These are phyloP conservation scores for Picea glauca DNA, from an alignment of 75 land plant species.

Conservation along the genomic window DNA sequence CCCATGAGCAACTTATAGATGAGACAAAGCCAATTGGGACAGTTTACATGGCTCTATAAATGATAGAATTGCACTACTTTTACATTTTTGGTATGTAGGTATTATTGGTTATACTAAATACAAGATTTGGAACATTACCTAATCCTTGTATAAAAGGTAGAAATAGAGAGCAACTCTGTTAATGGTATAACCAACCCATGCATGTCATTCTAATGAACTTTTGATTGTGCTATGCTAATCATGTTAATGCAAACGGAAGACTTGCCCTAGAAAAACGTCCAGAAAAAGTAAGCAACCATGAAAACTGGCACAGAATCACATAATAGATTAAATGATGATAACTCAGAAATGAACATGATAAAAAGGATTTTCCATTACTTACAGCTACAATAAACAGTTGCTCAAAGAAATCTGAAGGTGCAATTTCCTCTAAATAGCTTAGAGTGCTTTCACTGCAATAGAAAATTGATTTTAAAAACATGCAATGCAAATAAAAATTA, in stretches of 20 bases:
- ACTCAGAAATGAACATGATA: neutral
- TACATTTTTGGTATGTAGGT: neutral
- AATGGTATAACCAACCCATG: neutral
- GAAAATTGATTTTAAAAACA: neutral
- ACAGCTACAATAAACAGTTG: conserved; percentile 79
- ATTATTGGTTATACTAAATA: neutral
- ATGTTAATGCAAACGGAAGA: neutral
- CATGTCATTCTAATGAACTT: neutral
- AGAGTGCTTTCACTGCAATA: conserved; percentile 78
- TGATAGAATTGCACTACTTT: neutral
- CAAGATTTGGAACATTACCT: neutral
- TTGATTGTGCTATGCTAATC: neutral
- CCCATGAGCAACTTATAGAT: neutral
- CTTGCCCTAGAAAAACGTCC: neutral
- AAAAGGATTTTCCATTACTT: conserved; percentile 22
- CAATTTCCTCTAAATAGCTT: conserved; percentile 54
- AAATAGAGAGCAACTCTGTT: neutral
- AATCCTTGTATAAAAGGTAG: neutral
- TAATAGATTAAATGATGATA: neutral
- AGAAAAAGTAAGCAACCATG: neutral
- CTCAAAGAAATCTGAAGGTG: conserved; percentile 75
- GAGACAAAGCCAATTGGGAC: neutral
- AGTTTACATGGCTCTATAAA: neutral
- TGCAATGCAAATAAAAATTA: neutral
- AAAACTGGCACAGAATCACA: neutral